Base-by-base conservation (phyloP, 73 alveolate genomes). In the Vitrella brassicaformis region DNA sequence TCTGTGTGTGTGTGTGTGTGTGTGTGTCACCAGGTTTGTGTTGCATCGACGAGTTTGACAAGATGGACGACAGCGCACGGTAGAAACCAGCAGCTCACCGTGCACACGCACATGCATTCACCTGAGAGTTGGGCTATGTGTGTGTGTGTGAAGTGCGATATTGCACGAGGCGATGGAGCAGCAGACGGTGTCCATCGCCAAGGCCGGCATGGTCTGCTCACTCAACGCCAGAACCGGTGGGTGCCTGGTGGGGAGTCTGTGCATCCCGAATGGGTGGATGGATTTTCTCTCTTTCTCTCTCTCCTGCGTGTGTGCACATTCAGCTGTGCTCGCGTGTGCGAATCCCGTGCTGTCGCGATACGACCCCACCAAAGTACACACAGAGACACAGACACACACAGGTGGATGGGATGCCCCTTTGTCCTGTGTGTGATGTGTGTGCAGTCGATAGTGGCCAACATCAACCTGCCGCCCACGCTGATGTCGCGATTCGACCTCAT, bases 11-110 rank as follows among this genome's bases (percentile, higher is more conserved):
- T n/a, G n/a, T n/a, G n/a, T n/a, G n/a, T n/a, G n/a, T n/a, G n/a
- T n/a, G n/a, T n/a, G n/a, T n/a, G n/a, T n/a, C n/a, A n/a, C n/a
- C n/a, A n/a, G n/a, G n/a, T 39, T 90, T 96, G 46, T 96, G 99
- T 81, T 96, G 99, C 86, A 96, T 96, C 79, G 99, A 96, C 85
- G 99, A 96, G 91, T 94, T 90, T 86, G 99, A 96, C 87, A 96
- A 96, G 90, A 96, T 96, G 99, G 98, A 95, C 81, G 99, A 96
- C 71, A 88, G 87, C 68, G 94, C 99, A 28, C 87, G 79, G 79
- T n/a, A n/a, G n/a, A n/a, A n/a, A n/a, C n/a, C n/a, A n/a, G n/a
- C n/a, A n/a, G n/a, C n/a, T n/a, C n/a, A n/a, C n/a, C n/a, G n/a
- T n/a, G n/a, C n/a, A n/a, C n/a, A n/a, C n/a, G n/a, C n/a, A n/a